Evolutionary conservation across 306 rosid genomes (phyloP).

Genomic region (Quillaja saponaria): DNA sequence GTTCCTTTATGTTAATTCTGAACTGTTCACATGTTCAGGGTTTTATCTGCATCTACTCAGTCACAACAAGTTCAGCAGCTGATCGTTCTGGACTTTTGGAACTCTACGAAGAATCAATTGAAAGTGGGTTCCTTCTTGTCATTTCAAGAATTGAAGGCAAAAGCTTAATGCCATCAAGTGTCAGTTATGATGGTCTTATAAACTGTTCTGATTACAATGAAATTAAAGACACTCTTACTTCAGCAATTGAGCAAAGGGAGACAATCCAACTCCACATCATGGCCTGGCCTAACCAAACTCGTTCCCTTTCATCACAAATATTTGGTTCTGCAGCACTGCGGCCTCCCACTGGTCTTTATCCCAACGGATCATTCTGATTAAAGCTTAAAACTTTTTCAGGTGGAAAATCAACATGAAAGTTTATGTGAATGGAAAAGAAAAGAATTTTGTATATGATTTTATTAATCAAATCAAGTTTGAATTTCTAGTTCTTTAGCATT

Average conservation of each 20-base stretch:
- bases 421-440: too few relatives aligned
- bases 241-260: constrained; percentile 40
- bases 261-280: constrained; percentile 39
- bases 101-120: constrained; percentile 41
- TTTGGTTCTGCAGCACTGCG: constrained; percentile 13
- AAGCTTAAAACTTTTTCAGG: too few relatives aligned
- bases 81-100: constrained; percentile 42
- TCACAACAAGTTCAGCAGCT: constrained; percentile 35
- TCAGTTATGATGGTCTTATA: constrained; percentile 39
- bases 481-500: too few relatives aligned
- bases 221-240: constrained; percentile 34
- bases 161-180: constrained; percentile 45
- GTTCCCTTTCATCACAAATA: background rate
- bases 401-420: too few relatives aligned
- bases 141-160: constrained; percentile 49
- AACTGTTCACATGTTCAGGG: constrained; percentile 30
- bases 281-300: constrained; percentile 42
- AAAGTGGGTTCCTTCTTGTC: constrained; percentile 34
- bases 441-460: too few relatives aligned
- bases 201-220: constrained; percentile 47
- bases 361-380: background rate
- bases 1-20: too few relatives aligned
- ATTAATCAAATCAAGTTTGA: too few relatives aligned
- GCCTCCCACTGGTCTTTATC: constrained; percentile 21
- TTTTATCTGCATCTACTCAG: constrained; percentile 37